Evolutionary conservation across 768 basidiomycete genomes (phyloP).

Genomic region (Cystobasidium tubakii): DNA sequence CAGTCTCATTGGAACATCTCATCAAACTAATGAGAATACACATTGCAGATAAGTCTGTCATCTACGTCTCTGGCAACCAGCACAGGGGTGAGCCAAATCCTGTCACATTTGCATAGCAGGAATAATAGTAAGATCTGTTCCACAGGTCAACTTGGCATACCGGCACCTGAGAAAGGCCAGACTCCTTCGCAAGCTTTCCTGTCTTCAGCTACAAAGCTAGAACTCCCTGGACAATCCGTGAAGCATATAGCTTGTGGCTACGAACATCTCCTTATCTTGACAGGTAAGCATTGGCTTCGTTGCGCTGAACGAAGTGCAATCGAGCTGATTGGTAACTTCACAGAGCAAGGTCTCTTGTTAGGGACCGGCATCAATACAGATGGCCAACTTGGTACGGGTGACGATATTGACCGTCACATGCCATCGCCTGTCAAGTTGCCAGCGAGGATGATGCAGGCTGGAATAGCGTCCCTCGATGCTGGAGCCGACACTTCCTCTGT

Average conservation of each 20-base stretch:
- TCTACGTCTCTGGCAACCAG: slow-evolving; percentile 17
- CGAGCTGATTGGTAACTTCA: background rate
- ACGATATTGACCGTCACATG: slow-evolving; percentile 16
- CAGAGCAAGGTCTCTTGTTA: slow-evolving; percentile 14
- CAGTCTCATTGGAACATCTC: background rate
- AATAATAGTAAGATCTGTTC: too few species aligned
- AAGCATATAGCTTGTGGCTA: slow-evolving; percentile 8
- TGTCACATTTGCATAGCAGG: background rate
- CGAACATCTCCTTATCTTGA: slow-evolving; percentile 21
- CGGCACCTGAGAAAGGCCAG: background rate
- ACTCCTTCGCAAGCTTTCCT: slow-evolving; percentile 17
- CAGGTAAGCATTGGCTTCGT: background rate
- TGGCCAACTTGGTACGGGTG: slow-evolving; percentile 28
- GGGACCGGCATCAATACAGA: slow-evolving; percentile 21
- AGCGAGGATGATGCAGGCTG: background rate
- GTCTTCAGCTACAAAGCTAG: background rate
- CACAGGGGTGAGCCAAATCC: slow-evolving; percentile 3
- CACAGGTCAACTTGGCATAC: slow-evolving; percentile 20
- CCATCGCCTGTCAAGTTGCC: background rate
- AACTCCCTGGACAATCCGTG: background rate
- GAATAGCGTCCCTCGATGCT: background rate
- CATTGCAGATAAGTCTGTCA: background rate
- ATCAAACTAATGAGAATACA: too few species aligned
- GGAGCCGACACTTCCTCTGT: slow-evolving; percentile 27
- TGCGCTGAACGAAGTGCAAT: background rate